Percentiles rank a stretch among this genome's conserved stretches.
phyloP scores from a whole-genome alignment of 495 filamentous ascomycete species.

The Daldinia caldariorum region DNA sequence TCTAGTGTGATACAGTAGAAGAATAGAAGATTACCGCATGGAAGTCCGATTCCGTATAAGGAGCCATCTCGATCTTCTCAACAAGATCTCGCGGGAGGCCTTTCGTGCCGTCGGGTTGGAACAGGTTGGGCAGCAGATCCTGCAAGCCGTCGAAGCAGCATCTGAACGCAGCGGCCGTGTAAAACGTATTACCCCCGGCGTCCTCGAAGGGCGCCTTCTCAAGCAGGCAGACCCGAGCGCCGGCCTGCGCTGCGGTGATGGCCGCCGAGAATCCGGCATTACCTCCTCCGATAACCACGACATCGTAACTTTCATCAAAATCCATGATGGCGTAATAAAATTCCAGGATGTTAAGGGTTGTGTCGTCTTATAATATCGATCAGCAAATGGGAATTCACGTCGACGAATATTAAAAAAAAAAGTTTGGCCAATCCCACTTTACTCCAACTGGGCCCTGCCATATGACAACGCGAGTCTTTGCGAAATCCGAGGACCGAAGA shows the following conservation, averaged over 20 bases:
- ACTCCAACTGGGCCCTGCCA: slow-evolving; percentile 13
- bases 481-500: background rate
- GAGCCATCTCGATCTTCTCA: slow-evolving; percentile 52
- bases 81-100: slow-evolving; percentile 54
- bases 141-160: slow-evolving; percentile 57
- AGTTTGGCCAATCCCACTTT: slow-evolving; percentile 12
- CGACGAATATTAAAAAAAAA: background rate
- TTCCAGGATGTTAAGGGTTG: background rate
- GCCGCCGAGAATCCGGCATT: slow-evolving; percentile 70
- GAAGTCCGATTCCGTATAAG: slow-evolving; percentile 45
- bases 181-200: slow-evolving; percentile 68
- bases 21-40: slow-evolving; percentile 27
- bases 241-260: slow-evolving; percentile 55
- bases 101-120: slow-evolving; percentile 47
- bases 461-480: too few species aligned
- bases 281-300: slow-evolving; percentile 66
- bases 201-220: slow-evolving; percentile 63
- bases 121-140: slow-evolving; percentile 54
- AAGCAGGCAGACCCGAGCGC: slow-evolving; percentile 57
- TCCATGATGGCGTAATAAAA: slow-evolving; percentile 23
- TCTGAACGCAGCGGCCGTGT: slow-evolving; percentile 67
- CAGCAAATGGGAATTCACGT: background rate
- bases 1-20: background rate
- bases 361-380: background rate
- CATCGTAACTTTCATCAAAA: slow-evolving; percentile 51